Evolutionary conservation across 2,329 filamentous ascomycete species (phyloP).

Genomic region (Penicillium sp.): DNA sequence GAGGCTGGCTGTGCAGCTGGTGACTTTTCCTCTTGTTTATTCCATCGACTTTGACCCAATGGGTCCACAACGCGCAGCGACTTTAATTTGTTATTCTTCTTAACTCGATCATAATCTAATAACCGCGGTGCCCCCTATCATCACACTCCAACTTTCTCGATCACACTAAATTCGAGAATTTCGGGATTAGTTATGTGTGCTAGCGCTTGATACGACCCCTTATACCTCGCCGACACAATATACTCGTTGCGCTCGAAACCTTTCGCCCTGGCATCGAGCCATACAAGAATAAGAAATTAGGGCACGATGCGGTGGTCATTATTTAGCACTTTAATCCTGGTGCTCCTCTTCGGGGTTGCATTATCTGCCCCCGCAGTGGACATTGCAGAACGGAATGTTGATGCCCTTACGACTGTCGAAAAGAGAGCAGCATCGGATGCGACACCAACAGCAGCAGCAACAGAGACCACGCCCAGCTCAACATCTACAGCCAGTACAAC

Average conservation of each 20-base stretch:
- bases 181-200: background rate
- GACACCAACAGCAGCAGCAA: constrained; percentile 25
- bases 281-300: background rate
- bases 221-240: background rate
- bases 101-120: background rate
- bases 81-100: background rate
- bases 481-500: constrained; percentile 17
- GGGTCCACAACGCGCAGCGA: constrained; percentile 14
- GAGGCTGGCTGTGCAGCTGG: constrained; percentile 15
- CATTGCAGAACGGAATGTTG: constrained; percentile 11
- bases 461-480: constrained; percentile 20
- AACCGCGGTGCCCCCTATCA: background rate
- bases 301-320: constrained; percentile 29
- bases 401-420: constrained; percentile 14
- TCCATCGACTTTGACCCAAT: constrained; percentile 15
- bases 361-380: constrained; percentile 26
- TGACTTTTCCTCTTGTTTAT: constrained; percentile 10
- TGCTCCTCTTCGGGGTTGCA: constrained; percentile 22
- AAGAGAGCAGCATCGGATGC: constrained; percentile 17
- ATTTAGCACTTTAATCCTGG: constrained; percentile 18
- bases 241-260: background rate
- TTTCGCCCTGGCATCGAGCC: background rate
- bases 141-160: background rate
- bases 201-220: background rate
- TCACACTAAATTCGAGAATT: background rate